Base-by-base conservation (phyloP, 75 land plant species). In the Isoetes taiwanensis region DNA sequence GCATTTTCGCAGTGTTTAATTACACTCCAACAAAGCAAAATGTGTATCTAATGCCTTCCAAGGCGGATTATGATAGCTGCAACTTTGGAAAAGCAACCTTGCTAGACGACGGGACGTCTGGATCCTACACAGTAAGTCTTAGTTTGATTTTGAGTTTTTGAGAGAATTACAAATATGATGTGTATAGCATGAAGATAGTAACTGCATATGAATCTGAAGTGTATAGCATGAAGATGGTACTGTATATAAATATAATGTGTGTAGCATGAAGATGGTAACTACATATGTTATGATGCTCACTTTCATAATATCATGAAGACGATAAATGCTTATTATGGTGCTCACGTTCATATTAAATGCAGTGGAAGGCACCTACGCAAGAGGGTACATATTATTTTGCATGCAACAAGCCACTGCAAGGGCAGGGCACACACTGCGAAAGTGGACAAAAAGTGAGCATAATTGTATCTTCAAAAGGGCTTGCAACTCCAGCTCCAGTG, bases 401-500 rank as follows among this genome's bases (percentile, higher is more conserved):
- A n/a, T 46, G 50, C 23, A 23, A 23, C 16, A 19, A 19, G 8
- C 5, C 50, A 8, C 25, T 46, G 50, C 25, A 46, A 23, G 50
- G 50, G 5, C 50, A 46, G 19, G 50, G 50, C 16, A 46, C 50
- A n/a, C 50, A 46, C 50, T 46, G 50, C 16, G 50, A 46, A 19
- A 23, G 50, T 23, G 50, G 50, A 19, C 50, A 46, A 23, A 46
- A 46, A 46, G 50, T 46, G 5, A 46, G 12, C 50, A 46, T 46
- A 19, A 46, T 6, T 8, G n/a, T 46, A 6, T 16, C 12, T n/a
- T n/a, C n/a, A n/a, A n/a, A n/a, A 5, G 50, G 6, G 8, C 4
- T 16, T 5, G 19, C 50, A 6, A 8, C 50, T 46, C 4, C 50
- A 6, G 21, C 16, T 46, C 50, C 50, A 5, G 21, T 14, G 9